phyloP scores from a whole-genome alignment of 1,139 yeast species.

The Debaryomyces sp. region DNA sequence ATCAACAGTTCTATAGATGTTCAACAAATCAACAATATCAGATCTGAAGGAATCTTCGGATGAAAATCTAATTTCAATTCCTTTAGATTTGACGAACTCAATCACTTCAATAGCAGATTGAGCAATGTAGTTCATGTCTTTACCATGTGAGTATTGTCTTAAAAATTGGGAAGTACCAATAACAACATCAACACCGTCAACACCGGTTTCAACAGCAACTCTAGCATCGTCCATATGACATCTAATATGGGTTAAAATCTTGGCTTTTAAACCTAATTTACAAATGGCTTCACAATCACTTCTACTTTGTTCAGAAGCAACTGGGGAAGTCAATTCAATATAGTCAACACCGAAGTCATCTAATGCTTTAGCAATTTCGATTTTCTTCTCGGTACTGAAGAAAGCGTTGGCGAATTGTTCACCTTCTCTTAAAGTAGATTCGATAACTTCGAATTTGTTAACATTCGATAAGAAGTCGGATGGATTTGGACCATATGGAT shows the following conservation, averaged over 20 bases:
- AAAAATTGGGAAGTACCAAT: constrained; percentile 96
- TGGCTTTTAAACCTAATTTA: constrained; percentile 93
- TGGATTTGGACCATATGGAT: constrained; percentile 97
- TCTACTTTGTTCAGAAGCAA: constrained; percentile 93
- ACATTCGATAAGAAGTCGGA: constrained; percentile 91
- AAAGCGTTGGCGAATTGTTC: constrained; percentile 98
- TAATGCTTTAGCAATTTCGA: constrained; percentile 95
- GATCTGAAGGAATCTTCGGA: constrained; percentile 98
- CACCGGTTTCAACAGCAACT: constrained; percentile 97
- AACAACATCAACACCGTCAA: constrained; percentile 98
- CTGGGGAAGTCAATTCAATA: constrained; percentile 96
- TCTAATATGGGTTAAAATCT: constrained; percentile 88
- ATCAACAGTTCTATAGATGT: constrained; percentile 95
- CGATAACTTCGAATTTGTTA: constrained; percentile 85
- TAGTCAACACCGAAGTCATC: constrained; percentile 98
- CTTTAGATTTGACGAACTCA: constrained; percentile 96
- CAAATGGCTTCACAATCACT: constrained; percentile 97
- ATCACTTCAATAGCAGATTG: constrained; percentile 95
- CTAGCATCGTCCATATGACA: constrained; percentile 99
- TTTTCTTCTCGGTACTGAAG: constrained; percentile 92
- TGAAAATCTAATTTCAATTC: constrained; percentile 94
- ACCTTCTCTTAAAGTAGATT: constrained; percentile 96
- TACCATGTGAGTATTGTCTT: constrained; percentile 95
- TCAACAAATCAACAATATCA: constrained; percentile 90
- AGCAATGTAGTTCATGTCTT: constrained; percentile 98